phyloP scores from a whole-genome alignment of 805 yeast species.

The Cyberlindnera samutprakarnensis region DNA sequence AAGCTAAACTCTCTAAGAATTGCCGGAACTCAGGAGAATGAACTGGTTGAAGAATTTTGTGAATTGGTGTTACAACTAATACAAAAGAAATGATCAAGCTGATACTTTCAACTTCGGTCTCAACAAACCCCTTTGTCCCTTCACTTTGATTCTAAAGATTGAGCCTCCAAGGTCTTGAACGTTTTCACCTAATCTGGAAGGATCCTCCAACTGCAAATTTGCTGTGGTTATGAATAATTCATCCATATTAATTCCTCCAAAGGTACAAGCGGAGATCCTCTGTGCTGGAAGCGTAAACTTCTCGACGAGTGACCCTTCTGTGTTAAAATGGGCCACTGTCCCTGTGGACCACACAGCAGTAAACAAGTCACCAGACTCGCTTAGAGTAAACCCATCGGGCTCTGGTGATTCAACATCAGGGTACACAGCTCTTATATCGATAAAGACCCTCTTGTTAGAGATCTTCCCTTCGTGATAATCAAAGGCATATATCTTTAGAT shows the following conservation, averaged over 20 bases:
- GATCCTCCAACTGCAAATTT: constrained; percentile 38
- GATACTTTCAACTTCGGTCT: constrained; percentile 15
- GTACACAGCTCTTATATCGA: constrained; percentile 26
- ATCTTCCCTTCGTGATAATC: constrained; percentile 36
- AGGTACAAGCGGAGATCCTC: constrained; percentile 57
- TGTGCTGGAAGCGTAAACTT: constrained; percentile 50
- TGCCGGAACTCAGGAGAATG: constrained; percentile 63
- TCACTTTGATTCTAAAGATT: constrained; percentile 39
- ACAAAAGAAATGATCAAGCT: constrained; percentile 1
- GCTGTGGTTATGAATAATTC: constrained; percentile 67
- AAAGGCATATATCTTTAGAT: constrained; percentile 38
- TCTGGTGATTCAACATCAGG: constrained; percentile 36
- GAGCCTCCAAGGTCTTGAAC: constrained; percentile 56
- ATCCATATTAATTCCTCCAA: constrained; percentile 53
- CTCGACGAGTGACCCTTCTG: constrained; percentile 41
- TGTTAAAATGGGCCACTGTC: constrained; percentile 45
- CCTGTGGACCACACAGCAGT: constrained; percentile 61
- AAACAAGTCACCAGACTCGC: constrained; percentile 44
- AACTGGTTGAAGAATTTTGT: constrained; percentile 64
- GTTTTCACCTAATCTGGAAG: constrained; percentile 21
- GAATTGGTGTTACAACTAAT: constrained; percentile 10
- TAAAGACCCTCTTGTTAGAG: constrained; percentile 30
- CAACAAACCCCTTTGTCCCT: constrained; percentile 27
- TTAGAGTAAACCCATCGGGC: constrained; percentile 76
- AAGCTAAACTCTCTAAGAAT: constrained; percentile 51